phyloP scores from a whole-genome alignment of 2,329 filamentous ascomycete genomes.

The Nemania serpens region DNA sequence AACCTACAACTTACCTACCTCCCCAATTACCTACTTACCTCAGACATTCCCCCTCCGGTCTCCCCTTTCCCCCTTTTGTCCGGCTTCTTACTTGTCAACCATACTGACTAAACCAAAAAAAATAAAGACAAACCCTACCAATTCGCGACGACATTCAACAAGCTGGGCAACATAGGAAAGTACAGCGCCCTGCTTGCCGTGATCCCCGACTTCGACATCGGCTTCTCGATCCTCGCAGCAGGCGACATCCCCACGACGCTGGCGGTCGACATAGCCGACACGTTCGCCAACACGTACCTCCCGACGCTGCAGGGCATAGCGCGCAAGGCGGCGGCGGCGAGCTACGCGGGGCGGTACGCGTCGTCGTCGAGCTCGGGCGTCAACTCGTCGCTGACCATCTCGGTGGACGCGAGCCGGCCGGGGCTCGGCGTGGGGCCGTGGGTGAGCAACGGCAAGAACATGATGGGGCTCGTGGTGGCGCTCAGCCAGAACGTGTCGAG shows the following conservation, averaged over 20 bases:
- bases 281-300: slow-evolving; percentile 39
- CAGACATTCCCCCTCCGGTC: too few species aligned
- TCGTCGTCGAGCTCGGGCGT: slow-evolving; percentile 14
- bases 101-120: background rate
- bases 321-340: slow-evolving; percentile 36
- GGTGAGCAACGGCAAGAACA: slow-evolving; percentile 44
- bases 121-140: slow-evolving; percentile 33
- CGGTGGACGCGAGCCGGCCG: slow-evolving; percentile 34
- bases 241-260: slow-evolving; percentile 37
- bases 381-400: slow-evolving; percentile 41
- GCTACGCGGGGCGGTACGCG: slow-evolving; percentile 38
- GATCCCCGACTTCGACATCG: slow-evolving; percentile 44
- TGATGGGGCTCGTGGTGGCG: slow-evolving; percentile 35
- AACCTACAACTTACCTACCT: background rate
- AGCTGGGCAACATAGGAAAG: slow-evolving; percentile 41
- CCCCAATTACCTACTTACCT: background rate
- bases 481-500: slow-evolving; percentile 30
- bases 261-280: slow-evolving; percentile 40
- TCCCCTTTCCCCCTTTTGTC: too few species aligned
- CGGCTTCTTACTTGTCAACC: background rate
- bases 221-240: slow-evolving; percentile 41
- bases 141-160: slow-evolving; percentile 43
- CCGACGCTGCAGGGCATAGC: slow-evolving; percentile 38
- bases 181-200: slow-evolving; percentile 41
- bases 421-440: slow-evolving; percentile 40